phyloP scores from a whole-genome alignment of 1,139 yeast species.

The Pneumocystis jirovecii region DNA sequence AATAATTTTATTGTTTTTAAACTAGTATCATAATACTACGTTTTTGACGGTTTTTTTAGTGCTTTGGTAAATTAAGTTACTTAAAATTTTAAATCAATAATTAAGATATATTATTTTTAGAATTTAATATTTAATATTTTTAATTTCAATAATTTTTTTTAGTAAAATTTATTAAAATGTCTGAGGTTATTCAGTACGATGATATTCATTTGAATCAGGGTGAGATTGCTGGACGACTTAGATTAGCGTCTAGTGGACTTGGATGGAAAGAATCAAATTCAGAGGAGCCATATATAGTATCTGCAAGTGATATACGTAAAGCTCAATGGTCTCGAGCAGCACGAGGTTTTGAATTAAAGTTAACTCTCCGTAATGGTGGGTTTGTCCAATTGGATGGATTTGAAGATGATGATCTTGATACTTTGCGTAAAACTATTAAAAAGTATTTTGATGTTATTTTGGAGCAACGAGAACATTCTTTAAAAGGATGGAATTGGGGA shows the following conservation, averaged over 20 bases:
- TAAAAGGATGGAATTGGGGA: conserved; percentile 99
- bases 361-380: conserved; percentile 78
- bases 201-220: conserved; percentile 81
- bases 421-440: conserved; percentile 70
- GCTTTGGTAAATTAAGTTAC: not conserved
- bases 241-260: conserved; percentile 85
- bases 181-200: conserved; percentile 45
- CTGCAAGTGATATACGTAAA: conserved; percentile 66
- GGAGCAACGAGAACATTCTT: conserved; percentile 76
- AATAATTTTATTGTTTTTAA: not conserved
- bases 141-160: too few relatives aligned
- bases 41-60: not conserved
- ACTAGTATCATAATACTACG: not conserved
- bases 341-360: conserved; percentile 75
- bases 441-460: conserved; percentile 56
- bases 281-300: conserved; percentile 61
- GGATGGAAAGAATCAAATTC: conserved; percentile 63
- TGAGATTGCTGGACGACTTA: conserved; percentile 69
- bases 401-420: conserved; percentile 62
- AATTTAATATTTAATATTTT: not conserved
- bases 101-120: not conserved
- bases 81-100: not conserved
- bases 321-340: conserved; percentile 89
- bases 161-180: conserved; percentile 4
- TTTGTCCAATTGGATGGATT: conserved; percentile 85